phyloP scores from a whole-genome alignment of 257 asterid species.

The Solanum chiquidenum region DNA sequence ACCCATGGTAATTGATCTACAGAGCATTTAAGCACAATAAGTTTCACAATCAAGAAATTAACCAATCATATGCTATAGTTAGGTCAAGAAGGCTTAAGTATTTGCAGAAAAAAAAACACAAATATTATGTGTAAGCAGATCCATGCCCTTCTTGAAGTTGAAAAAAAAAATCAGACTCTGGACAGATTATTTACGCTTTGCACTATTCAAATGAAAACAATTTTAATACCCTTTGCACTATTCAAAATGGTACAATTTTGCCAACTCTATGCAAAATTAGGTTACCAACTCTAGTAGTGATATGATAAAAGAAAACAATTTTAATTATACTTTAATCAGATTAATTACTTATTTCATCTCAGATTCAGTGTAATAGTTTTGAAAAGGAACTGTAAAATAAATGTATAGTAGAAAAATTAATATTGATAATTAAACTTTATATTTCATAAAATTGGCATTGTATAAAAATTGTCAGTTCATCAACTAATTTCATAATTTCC shows the following conservation, averaged over 20 bases:
- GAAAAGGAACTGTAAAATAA: not conserved
- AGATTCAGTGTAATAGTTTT: not conserved
- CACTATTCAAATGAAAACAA: too few species aligned
- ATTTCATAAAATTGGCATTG: not conserved
- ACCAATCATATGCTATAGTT: not conserved
- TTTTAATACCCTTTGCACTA: too few species aligned
- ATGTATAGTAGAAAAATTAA: not conserved
- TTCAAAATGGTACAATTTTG: not conserved
- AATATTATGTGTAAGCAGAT: not conserved
- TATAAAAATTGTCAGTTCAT: not conserved
- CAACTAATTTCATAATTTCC: not conserved
- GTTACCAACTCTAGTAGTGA: too few species aligned
- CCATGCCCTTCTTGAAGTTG: not conserved
- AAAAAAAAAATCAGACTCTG: not conserved
- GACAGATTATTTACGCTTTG: too few species aligned
- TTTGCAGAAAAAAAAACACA: not conserved
- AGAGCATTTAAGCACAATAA: not conserved
- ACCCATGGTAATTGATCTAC: slow-evolving; percentile 39
- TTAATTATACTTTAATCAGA: not conserved
- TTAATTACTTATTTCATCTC: not conserved
- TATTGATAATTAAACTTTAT: not conserved
- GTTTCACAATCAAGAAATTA: not conserved
- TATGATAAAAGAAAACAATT: too few species aligned
- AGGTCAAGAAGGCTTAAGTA: not conserved
- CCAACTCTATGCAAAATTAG: not conserved